A percentile compares a stretch with the other conserved stretches of the same genome.
phyloP scores from a whole-genome alignment of 768 basidiomycete species.

The Suillus brevipes region DNA sequence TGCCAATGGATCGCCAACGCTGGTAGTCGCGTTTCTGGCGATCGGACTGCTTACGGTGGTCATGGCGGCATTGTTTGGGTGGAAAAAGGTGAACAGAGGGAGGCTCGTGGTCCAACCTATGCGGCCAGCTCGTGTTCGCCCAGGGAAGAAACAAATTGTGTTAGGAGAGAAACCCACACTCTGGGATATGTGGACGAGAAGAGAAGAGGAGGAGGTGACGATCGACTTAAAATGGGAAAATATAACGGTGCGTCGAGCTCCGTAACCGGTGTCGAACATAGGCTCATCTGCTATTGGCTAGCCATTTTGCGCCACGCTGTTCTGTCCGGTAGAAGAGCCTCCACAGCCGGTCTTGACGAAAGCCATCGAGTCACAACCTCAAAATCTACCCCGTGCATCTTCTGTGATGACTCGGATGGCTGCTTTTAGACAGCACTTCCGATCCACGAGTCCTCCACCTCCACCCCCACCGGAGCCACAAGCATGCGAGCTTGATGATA shows the following conservation, averaged over 20 bases:
- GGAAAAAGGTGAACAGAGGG: constrained; percentile 36
- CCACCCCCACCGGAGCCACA: not conserved
- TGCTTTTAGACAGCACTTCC: not conserved
- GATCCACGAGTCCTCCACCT: not conserved
- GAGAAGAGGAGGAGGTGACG: constrained; percentile 1
- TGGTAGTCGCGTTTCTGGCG: constrained; percentile 62
- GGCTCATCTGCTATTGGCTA: constrained; percentile 15
- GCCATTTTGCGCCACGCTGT: constrained; percentile 28
- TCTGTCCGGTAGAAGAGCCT: not conserved
- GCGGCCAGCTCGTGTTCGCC: not conserved
- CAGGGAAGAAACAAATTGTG: not conserved
- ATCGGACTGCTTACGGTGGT: constrained; percentile 53
- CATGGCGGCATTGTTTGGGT: constrained; percentile 50
- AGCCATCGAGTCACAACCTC: not conserved
- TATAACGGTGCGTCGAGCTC: constrained; percentile 39
- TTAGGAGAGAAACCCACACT: constrained; percentile 39
- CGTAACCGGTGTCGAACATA: not conserved
- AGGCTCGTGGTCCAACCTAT: constrained; percentile 9
- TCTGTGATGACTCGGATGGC: not conserved
- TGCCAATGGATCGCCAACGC: constrained; percentile 46
- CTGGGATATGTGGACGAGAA: constrained; percentile 44
- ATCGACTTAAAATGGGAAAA: constrained; percentile 37
- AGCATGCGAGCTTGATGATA: not conserved
- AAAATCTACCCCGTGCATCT: not conserved
- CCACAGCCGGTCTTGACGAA: not conserved